phyloP scores from a whole-genome alignment of 331 rosid species.

The Spiraea crenata region DNA sequence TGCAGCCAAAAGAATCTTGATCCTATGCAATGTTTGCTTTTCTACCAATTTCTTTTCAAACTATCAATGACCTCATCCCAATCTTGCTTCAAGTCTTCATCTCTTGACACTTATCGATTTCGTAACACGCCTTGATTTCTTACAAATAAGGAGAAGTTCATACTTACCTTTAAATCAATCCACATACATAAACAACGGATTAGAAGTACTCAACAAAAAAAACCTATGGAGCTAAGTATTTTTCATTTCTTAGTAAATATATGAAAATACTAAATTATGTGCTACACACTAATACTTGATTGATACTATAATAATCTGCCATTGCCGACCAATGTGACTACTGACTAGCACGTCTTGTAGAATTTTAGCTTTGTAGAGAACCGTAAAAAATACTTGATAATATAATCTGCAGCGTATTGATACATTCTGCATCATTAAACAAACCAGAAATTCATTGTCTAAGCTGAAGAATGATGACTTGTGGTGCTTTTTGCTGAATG shows the following conservation, averaged over 20 bases:
- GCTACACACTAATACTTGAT: constrained; percentile 18
- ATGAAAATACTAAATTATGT: background rate
- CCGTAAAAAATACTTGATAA: background rate
- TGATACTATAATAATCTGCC: too few species aligned
- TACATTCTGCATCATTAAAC: constrained; percentile 13
- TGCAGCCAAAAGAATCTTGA: background rate
- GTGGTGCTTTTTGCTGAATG: constrained; percentile 17
- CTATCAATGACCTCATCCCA: too few species aligned
- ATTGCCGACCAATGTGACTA: constrained; percentile 5
- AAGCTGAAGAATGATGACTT: constrained; percentile 34
- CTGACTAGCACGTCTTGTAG: constrained; percentile 17
- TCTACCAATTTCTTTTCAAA: too few species aligned
- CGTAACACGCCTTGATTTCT: too few species aligned
- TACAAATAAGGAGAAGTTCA: too few species aligned
- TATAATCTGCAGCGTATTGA: background rate
- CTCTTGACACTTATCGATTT: too few species aligned
- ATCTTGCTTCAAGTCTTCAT: too few species aligned
- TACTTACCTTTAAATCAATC: too few species aligned
- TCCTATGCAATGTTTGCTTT: background rate
- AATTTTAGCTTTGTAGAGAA: background rate
- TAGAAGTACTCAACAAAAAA: too few species aligned
- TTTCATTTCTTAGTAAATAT: too few species aligned
- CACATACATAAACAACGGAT: too few species aligned
- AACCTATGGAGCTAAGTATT: too few species aligned
- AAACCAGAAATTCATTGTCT: constrained; percentile 24